Evolutionary conservation across 1,284 basidiomycete genomes (phyloP).

Genomic region (Cutaneotrichosporon mucoides): DNA sequence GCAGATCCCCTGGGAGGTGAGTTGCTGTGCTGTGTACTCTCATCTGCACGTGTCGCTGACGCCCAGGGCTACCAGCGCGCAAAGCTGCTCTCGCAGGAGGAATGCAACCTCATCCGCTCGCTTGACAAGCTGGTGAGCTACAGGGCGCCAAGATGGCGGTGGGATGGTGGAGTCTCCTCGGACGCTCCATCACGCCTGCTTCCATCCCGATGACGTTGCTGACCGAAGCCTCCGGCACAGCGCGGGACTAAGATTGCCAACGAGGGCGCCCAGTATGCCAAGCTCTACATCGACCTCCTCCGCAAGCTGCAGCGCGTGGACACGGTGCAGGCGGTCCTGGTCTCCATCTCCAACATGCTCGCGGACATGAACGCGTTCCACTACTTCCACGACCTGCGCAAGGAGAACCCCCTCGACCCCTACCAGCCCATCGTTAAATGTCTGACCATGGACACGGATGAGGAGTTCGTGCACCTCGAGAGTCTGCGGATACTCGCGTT

Average conservation of each 20-base stretch:
- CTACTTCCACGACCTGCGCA: conserved; percentile 56
- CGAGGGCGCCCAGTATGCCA: conserved; percentile 75
- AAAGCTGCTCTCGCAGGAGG: conserved; percentile 80
- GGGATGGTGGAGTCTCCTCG: neutral
- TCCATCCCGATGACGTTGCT: neutral
- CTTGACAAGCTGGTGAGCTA: conserved; percentile 62
- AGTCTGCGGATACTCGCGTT: conserved; percentile 82
- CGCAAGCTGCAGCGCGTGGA: conserved; percentile 90
- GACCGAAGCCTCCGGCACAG: conserved; percentile 60
- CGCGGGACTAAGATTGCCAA: conserved; percentile 69
- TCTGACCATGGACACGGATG: conserved; percentile 65
- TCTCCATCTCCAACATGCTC: conserved; percentile 86
- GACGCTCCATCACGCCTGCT: too few species aligned
- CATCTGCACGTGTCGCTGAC: neutral
- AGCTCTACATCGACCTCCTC: conserved; percentile 84
- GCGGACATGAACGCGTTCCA: conserved; percentile 53
- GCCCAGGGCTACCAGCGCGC: conserved; percentile 88
- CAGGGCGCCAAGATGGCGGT: neutral
- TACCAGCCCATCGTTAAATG: conserved; percentile 80
- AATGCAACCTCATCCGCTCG: conserved; percentile 84
- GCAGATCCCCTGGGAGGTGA: conserved; percentile 93
- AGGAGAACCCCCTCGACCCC: conserved; percentile 63
- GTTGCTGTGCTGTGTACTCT: conserved; percentile 12
- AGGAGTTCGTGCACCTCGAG: conserved; percentile 91
- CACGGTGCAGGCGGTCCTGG: conserved; percentile 88